phyloP scores from a whole-genome alignment of 2,329 filamentous ascomycete species.

The Ophiosphaerella herpotricha region DNA sequence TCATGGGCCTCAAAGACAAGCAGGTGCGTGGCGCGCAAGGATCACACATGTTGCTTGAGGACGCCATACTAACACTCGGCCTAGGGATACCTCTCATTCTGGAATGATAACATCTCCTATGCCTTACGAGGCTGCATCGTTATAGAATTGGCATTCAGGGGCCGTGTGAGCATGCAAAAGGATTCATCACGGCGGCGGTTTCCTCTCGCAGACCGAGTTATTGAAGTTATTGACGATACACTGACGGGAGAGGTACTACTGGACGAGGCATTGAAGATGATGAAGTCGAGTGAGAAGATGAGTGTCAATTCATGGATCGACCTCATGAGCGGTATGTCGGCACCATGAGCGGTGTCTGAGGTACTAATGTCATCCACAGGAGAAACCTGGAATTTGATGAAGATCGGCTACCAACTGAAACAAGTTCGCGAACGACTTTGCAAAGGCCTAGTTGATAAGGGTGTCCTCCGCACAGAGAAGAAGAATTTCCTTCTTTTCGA shows the following conservation, averaged over 20 bases:
- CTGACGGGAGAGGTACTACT: slow-evolving; percentile 95
- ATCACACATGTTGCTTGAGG: slow-evolving; percentile 6
- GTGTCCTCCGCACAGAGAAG: slow-evolving; percentile 97
- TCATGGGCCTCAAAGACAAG: slow-evolving; percentile 97
- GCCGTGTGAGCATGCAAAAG: slow-evolving; percentile 97
- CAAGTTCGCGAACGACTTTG: slow-evolving; percentile 97
- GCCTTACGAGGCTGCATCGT: slow-evolving; percentile 97
- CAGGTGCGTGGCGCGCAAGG: slow-evolving; percentile 66
- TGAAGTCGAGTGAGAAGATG: slow-evolving; percentile 99
- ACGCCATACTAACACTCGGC: slow-evolving; percentile 22
- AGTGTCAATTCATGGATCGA: slow-evolving; percentile 99
- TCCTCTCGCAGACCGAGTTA: slow-evolving; percentile 87
- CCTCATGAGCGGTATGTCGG: slow-evolving; percentile 84
- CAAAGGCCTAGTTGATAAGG: slow-evolving; percentile 98
- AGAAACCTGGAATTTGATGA: slow-evolving; percentile 99
- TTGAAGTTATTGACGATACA: slow-evolving; percentile 96
- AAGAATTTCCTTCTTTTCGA: slow-evolving; percentile 99
- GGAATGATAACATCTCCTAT: slow-evolving; percentile 99
- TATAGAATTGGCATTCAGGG: slow-evolving; percentile 93
- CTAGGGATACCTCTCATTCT: slow-evolving; percentile 97
- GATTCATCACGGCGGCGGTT: slow-evolving; percentile 90
- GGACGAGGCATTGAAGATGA: slow-evolving; percentile 99
- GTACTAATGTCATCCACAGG: slow-evolving; percentile 59
- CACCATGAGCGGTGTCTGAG: background rate
- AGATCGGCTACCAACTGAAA: slow-evolving; percentile 99